Base-by-base conservation (phyloP, 345 rosid genomes). In the Salix dunnii region DNA sequence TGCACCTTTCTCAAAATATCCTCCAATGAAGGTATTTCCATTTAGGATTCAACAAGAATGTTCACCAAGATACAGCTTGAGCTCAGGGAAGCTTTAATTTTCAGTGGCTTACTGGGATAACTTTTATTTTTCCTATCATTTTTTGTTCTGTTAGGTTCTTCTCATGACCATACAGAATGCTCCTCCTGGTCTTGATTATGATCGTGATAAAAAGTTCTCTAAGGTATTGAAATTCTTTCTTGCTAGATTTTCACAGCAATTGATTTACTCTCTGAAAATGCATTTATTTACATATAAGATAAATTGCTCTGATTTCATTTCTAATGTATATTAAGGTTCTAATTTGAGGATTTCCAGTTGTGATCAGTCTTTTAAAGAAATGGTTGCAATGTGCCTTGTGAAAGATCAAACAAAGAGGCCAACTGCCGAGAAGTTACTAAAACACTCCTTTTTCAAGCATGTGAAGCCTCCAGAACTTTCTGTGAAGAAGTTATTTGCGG, bases 311-410 rank as follows among this genome's bases (percentile, higher is more conserved):
- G 38, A 27, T 40, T 3, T 55, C 38, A 7, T 33, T 66, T 66
- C 55, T 76, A 69, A 65, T 72, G 31, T 73, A 48, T 77, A 72
- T 70, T 77, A 78, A 77, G 86, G 80, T 90, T 90, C 99, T 96
- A 84, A 96, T 89, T 86, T 79, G 90, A 87, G 84, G 84, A 88
- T 88, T 91, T 89, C 89, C 97, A 89, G 96, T 86, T 89, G 98
- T 96, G 80, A 88, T 83, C 97, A 96, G 98, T 90, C 97, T 84
- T 96, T 96, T 87, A 96, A 96, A 96, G 98, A 96, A 88, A 94
- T 96, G 99, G 96, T 96, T 78, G 98, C 99, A 66, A 94, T 96
- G 98, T 94, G 99, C 88, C 88, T 96, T 82, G 98, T 92, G 87
- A 96, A 96, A 92, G 99, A 96, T 87, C 99, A 91, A 86, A 82